These are phyloP conservation scores for Cryptosporidium sp. DNA, from an alignment of 169 alveolate genomes.

Conservation along the genomic window DNA sequence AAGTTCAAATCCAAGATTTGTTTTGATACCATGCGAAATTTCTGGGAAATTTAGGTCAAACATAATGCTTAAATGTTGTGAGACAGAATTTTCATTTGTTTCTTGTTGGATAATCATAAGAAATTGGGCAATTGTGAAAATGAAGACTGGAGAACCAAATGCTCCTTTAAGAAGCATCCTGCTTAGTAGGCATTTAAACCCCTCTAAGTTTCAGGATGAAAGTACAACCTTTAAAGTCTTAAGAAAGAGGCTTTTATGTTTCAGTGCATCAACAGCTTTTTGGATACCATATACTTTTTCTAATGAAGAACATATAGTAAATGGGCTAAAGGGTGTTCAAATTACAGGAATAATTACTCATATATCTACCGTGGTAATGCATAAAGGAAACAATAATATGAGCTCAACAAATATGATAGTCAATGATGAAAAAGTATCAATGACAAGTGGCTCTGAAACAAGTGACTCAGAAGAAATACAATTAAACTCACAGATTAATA, in stretches of 20 bases:
- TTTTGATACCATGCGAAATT: slow-evolving; percentile 29
- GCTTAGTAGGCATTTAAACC: background rate
- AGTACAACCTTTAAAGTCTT: background rate
- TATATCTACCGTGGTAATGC: slow-evolving; percentile 26
- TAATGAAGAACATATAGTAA: background rate
- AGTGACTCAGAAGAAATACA: background rate
- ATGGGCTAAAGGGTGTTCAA: background rate
- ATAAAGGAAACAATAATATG: background rate
- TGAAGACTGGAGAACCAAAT: background rate
- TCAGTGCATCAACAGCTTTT: slow-evolving; percentile 19
- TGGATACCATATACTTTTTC: background rate
- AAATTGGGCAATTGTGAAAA: slow-evolving; percentile 39
- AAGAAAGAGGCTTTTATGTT: slow-evolving; percentile 40
- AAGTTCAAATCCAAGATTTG: background rate
- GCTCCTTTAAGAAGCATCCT: slow-evolving; percentile 56
- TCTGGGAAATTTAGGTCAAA: slow-evolving; percentile 48
- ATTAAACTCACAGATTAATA: background rate
- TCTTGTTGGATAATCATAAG: slow-evolving; percentile 39
- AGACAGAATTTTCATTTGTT: slow-evolving; percentile 18
- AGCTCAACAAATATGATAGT: background rate
- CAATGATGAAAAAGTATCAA: background rate
- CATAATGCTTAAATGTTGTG: slow-evolving; percentile 25
- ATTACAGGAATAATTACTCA: background rate
- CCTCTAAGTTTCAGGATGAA: background rate
- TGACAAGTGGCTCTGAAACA: background rate